Percentiles rank a stretch among this genome's conserved stretches.
Conservation (phyloP, 345 rosid genomes). For the Arabis hirsuta region DNA sequence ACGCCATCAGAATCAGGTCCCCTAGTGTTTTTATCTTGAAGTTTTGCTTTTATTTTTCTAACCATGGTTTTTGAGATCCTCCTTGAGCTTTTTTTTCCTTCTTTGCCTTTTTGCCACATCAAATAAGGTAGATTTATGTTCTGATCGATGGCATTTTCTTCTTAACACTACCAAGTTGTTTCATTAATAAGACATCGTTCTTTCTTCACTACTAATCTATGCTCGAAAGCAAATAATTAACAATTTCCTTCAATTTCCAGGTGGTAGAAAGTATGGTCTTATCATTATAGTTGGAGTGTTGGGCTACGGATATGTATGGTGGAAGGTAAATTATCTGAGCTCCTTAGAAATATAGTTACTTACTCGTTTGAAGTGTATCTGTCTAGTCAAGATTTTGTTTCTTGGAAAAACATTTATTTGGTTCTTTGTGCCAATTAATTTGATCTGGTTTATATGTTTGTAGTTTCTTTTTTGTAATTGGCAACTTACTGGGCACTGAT, state of each 20-base stretch:
- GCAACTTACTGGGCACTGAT: neutral
- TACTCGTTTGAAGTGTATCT: slow-evolving; percentile 6
- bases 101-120: slow-evolving; percentile 4
- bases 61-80: slow-evolving; percentile 9
- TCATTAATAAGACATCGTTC: slow-evolving; percentile 8
- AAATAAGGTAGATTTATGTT: neutral
- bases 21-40: neutral
- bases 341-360: slow-evolving; percentile 6
- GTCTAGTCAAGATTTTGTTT: slow-evolving; percentile 8
- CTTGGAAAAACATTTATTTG: neutral
- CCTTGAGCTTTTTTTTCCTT: neutral
- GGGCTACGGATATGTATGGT: slow-evolving; percentile 47
- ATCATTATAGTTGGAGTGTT: slow-evolving; percentile 43
- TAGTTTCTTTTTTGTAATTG: neutral
- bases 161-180: neutral
- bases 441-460: slow-evolving; percentile 5
- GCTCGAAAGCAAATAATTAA: slow-evolving; percentile 9
- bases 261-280: slow-evolving; percentile 40
- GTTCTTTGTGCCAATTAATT: slow-evolving; percentile 8
- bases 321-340: slow-evolving; percentile 42
- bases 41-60: neutral
- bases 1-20: slow-evolving; percentile 73
- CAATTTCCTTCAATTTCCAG: slow-evolving; percentile 19
- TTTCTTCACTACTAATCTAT: neutral
- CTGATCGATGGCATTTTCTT: slow-evolving; percentile 4